Evolutionary conservation across 1,284 basidiomycete genomes (phyloP).

Genomic region (Gymnopus androsaceus): DNA sequence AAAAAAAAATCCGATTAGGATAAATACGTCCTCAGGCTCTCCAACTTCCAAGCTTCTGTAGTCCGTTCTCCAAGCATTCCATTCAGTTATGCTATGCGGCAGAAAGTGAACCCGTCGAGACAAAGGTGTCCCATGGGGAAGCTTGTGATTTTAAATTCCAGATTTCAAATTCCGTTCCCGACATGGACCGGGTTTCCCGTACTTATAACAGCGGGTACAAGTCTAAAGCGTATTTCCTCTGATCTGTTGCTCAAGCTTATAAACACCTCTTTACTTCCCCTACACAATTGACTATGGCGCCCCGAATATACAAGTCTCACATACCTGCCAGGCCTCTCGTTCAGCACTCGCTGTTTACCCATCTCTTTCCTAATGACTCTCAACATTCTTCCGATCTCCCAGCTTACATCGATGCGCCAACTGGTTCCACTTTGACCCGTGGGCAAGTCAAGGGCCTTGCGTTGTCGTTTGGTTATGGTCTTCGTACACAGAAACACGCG

Average conservation of each 20-base stretch:
- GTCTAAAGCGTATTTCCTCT: not conserved
- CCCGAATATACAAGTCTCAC: slow-evolving; percentile 45
- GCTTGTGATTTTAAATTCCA: no score
- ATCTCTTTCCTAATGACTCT: slow-evolving; percentile 45
- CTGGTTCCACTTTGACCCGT: slow-evolving; percentile 59
- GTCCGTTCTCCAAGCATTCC: no score
- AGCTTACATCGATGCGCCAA: slow-evolving; percentile 70
- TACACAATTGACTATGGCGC: slow-evolving; percentile 34
- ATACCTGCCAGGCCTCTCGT: slow-evolving; percentile 35
- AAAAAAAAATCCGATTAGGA: no score
- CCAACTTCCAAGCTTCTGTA: no score
- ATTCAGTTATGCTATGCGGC: no score
- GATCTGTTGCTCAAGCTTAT: not conserved
- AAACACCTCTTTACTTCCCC: not conserved
- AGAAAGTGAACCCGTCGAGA: no score
- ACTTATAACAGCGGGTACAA: no score
- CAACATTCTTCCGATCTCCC: slow-evolving; percentile 42
- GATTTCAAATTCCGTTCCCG: no score
- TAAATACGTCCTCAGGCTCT: no score
- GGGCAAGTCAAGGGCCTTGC: slow-evolving; percentile 56
- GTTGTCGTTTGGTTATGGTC: slow-evolving; percentile 55
- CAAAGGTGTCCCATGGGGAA: no score
- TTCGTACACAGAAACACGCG: slow-evolving; percentile 40
- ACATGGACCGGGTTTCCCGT: no score
- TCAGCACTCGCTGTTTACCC: slow-evolving; percentile 52